Conservation (phyloP, 202 grass and related monocot genomes). For the Zoysia matrella region DNA sequence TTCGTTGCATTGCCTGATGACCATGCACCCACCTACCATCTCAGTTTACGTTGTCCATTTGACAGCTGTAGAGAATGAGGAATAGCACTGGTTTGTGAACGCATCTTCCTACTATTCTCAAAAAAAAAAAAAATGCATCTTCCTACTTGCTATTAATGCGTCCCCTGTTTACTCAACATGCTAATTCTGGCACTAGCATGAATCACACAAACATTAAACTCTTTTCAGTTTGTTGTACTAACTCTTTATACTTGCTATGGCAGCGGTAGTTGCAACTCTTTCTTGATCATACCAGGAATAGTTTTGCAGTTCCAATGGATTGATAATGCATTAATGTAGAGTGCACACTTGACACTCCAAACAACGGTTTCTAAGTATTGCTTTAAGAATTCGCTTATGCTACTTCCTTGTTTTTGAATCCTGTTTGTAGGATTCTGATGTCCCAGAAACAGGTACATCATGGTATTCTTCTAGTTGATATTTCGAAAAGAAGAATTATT, state of each 20-base stretch:
- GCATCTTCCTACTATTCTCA: neutral
- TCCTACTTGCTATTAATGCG: neutral
- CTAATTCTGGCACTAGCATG: neutral
- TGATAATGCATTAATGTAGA: neutral
- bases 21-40: slow-evolving; percentile 29
- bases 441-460: slow-evolving; percentile 3
- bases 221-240: no score
- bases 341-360: neutral
- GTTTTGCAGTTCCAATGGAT: neutral
- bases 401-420: neutral
- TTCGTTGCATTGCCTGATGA: slow-evolving; percentile 26
- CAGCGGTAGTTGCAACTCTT: neutral
- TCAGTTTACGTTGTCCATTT: neutral
- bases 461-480: neutral
- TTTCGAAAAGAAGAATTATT: slow-evolving; percentile 26
- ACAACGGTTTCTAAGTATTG: neutral
- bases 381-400: neutral
- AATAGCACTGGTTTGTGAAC: slow-evolving; percentile 25
- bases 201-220: neutral
- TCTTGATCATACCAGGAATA: neutral
- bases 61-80: neutral
- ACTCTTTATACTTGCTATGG: no score
- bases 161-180: neutral
- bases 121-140: no score
- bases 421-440: neutral